Conservation (phyloP, 768 basidiomycete genomes). For the Pulveroboletus sp. region DNA sequence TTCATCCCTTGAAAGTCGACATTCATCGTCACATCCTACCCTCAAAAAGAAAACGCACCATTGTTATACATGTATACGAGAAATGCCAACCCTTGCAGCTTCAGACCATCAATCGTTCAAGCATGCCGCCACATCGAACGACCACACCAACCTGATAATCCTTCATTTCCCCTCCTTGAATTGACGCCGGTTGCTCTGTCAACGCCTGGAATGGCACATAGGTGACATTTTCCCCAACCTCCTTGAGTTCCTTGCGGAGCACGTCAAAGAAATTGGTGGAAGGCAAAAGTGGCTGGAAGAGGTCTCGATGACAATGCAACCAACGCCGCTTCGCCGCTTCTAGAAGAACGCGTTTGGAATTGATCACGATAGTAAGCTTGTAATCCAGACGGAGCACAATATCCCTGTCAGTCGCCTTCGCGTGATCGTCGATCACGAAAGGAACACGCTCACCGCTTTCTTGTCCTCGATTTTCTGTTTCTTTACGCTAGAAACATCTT, state of each 20-base stretch:
- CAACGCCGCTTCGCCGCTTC: slow-evolving; percentile 45
- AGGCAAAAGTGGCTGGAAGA: slow-evolving; percentile 49
- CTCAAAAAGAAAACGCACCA: slow-evolving; percentile 33
- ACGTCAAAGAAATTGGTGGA: slow-evolving; percentile 37
- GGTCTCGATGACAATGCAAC: slow-evolving; percentile 40
- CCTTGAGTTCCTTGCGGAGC: slow-evolving; percentile 31
- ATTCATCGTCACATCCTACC: not conserved
- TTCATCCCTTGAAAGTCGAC: slow-evolving; percentile 46
- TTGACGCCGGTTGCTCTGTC: slow-evolving; percentile 45
- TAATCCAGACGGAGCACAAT: not conserved
- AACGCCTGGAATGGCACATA: slow-evolving; percentile 38
- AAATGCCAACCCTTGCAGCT: slow-evolving; percentile 63
- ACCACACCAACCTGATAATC: slow-evolving; percentile 55
- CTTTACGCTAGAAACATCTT: slow-evolving; percentile 10
- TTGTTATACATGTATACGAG: slow-evolving; percentile 66
- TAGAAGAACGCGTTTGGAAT: slow-evolving; percentile 34
- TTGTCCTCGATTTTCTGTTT: slow-evolving; percentile 35
- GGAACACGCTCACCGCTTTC: slow-evolving; percentile 35
- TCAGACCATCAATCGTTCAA: not conserved
- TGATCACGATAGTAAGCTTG: slow-evolving; percentile 41
- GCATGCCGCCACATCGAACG: not conserved
- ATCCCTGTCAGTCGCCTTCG: not conserved
- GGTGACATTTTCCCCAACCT: slow-evolving; percentile 22
- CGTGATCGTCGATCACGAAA: not conserved
- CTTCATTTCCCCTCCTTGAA: slow-evolving; percentile 60